Conservation (phyloP, 2,329 filamentous ascomycete species). For the Alternaria alternata region DNA sequence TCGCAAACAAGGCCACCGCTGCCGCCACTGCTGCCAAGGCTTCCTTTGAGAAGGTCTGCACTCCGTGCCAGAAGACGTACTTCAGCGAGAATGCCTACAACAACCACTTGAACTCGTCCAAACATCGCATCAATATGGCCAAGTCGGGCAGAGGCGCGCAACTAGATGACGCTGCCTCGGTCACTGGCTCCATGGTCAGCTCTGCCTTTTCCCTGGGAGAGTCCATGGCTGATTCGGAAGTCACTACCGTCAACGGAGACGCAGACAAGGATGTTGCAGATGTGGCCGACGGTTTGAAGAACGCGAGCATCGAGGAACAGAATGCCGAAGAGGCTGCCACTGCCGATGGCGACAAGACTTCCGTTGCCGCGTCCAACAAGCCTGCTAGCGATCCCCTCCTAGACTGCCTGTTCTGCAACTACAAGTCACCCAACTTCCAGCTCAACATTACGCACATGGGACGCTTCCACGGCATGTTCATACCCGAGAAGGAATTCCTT, state of each 20-base stretch:
- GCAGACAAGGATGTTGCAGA: slow-evolving; percentile 78
- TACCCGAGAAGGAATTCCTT: slow-evolving; percentile 87
- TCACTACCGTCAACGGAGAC: slow-evolving; percentile 66
- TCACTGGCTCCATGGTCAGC: slow-evolving; percentile 75
- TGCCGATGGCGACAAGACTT: slow-evolving; percentile 54
- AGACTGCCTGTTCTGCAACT: slow-evolving; percentile 91
- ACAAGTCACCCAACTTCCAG: slow-evolving; percentile 76
- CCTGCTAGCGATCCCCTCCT: slow-evolving; percentile 51
- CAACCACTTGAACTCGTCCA: slow-evolving; percentile 90
- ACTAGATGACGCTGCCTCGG: slow-evolving; percentile 71
- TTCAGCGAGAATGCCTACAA: slow-evolving; percentile 95
- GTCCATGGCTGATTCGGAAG: slow-evolving; percentile 66
- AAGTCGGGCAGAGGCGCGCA: slow-evolving; percentile 49
- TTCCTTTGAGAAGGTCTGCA: slow-evolving; percentile 83
- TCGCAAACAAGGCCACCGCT: slow-evolving; percentile 85
- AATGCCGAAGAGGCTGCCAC: slow-evolving; percentile 46
- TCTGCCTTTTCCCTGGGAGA: slow-evolving; percentile 92
- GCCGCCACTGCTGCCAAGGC: slow-evolving; percentile 87
- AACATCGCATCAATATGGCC: slow-evolving; percentile 77
- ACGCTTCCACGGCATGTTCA: slow-evolving; percentile 92
- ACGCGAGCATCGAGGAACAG: slow-evolving; percentile 61
- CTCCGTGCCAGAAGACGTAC: slow-evolving; percentile 87
- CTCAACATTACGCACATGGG: slow-evolving; percentile 90
- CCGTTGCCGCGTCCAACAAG: slow-evolving; percentile 39
- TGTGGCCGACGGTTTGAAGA: slow-evolving; percentile 79